Evolutionary conservation across 352 stramenopile species (phyloP).

Genomic region (Phytopythium aichiense): DNA sequence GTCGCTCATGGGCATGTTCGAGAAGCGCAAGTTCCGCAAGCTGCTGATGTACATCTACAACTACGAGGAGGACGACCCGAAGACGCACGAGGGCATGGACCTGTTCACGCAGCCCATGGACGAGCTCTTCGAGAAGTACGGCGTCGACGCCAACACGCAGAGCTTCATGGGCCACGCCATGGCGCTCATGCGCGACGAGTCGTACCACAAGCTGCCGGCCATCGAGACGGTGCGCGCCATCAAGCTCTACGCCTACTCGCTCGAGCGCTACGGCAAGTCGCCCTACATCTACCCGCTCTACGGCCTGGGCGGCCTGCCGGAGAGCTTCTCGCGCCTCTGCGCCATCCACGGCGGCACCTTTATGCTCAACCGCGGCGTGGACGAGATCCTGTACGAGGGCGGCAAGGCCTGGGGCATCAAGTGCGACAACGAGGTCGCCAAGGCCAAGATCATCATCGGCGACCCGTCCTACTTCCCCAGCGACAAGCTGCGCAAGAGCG

Average conservation of each 20-base stretch:
- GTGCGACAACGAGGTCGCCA: constrained; percentile 93
- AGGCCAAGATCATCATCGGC: constrained; percentile 97
- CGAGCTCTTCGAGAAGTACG: constrained; percentile 98
- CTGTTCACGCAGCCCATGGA: constrained; percentile 97
- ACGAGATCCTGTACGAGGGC: constrained; percentile 92
- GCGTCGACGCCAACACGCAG: constrained; percentile 96
- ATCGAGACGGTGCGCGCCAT: constrained; percentile 95
- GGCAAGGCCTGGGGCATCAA: constrained; percentile 93
- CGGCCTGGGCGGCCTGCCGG: constrained; percentile 96
- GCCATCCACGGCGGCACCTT: constrained; percentile 99
- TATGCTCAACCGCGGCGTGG: constrained; percentile 98
- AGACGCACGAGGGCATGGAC: constrained; percentile 90
- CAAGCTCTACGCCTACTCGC: constrained; percentile 98
- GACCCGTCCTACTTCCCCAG: constrained; percentile 98
- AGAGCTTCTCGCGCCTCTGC: constrained; percentile 98
- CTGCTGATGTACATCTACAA: constrained; percentile 98
- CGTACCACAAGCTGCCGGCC: constrained; percentile 81
- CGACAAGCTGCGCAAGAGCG: constrained; percentile 91
- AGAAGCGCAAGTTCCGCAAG: constrained; percentile 98
- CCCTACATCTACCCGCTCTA: constrained; percentile 99
- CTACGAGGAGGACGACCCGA: constrained; percentile 92
- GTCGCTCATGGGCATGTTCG: constrained; percentile 98
- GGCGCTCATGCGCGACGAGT: constrained; percentile 95
- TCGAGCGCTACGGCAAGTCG: constrained; percentile 95
- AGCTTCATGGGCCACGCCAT: constrained; percentile 99